Percentiles rank a stretch among this genome's conserved stretches.
These are phyloP conservation scores for Telopea speciosissima DNA, from an alignment of 177 flowering plant species.

Conservation along the genomic window DNA sequence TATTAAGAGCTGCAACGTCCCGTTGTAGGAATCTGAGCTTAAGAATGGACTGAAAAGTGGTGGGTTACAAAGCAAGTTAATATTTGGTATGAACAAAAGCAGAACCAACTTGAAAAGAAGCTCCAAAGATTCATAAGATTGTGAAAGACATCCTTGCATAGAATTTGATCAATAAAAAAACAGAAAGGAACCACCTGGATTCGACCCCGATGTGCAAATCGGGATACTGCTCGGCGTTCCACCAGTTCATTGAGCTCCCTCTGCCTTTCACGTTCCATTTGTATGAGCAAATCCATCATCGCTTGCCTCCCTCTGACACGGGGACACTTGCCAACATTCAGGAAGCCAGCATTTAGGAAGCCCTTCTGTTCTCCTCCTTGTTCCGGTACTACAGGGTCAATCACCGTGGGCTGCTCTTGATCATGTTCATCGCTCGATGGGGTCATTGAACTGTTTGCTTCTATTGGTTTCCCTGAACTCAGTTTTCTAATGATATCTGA, in stretches of 20 bases:
- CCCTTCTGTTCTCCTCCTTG: slow-evolving; percentile 18
- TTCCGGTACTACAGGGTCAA: not conserved
- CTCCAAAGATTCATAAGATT: not conserved
- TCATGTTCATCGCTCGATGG: slow-evolving; percentile 19
- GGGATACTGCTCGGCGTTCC: slow-evolving; percentile 54
- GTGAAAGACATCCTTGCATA: not conserved
- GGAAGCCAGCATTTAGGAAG: slow-evolving; percentile 1
- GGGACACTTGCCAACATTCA: slow-evolving; percentile 13
- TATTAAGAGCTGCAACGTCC: slow-evolving; percentile 29
- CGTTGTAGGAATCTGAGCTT: slow-evolving; percentile 43
- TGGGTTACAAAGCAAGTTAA: not conserved
- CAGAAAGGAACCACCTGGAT: slow-evolving; percentile 59
- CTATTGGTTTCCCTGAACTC: slow-evolving; percentile 10
- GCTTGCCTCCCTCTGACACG: slow-evolving; percentile 72
- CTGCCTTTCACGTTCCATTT: slow-evolving; percentile 54
- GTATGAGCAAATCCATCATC: slow-evolving; percentile 42
- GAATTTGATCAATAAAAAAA: not conserved
- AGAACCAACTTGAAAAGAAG: not conserved
- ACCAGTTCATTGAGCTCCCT: slow-evolving; percentile 45
- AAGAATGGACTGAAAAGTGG: slow-evolving; percentile 48
- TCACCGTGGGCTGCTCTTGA: slow-evolving; percentile 9
- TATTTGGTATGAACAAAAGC: not conserved
- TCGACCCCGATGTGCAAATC: slow-evolving; percentile 67
- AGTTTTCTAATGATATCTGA: slow-evolving; percentile 55
- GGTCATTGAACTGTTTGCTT: slow-evolving; percentile 3